Evolutionary conservation across 2,329 filamentous ascomycete genomes (phyloP), one percentile per base, ranked within the genome.

Genomic region (Cercospora canescens): DNA sequence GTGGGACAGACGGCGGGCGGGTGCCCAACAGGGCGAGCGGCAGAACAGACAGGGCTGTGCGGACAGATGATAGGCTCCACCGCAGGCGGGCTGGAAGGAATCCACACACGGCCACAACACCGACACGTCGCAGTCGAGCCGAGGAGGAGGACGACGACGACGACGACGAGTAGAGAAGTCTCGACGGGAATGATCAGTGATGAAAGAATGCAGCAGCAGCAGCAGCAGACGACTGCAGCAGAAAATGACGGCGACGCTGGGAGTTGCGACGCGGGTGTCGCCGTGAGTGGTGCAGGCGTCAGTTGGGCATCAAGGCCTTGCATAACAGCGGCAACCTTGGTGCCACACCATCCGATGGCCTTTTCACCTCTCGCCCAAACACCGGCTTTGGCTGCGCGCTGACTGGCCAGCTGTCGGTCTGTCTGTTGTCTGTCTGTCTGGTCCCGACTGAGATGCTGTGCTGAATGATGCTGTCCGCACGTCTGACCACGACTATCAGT

Each of bases 281-380:
- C 18, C 39, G 39, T 54, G 41, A 59, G 57, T 64, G 61, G 64
- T 48, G 37, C 50, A 37, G 55, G 55, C 59, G 26, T 37, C 12
- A 41, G 55, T 66, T 66, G 64, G 64, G 64, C 64, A 63, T 32
- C 64, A 66, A 63, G 30, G 60, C 62, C 45, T 48, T 60, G 45
- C 60, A 52, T 48, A 28, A 35, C 55, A 63, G 26, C 61, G 56
- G 55, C 54, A 58, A 65, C 63, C 63, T 62, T 65, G 63, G 37
- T 65, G 63, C 63, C 63, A 65, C 63, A 65, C 63, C 24, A 52
- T 39, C 18, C 34, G 58, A n/a, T n/a, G n/a, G n/a, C n/a, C n/a
- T n/a, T n/a, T n/a, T n/a, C n/a, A n/a, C n/a, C n/a, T n/a, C 41
- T 58, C 63, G 63, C 58, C 63, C 63, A 58, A 65, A 65, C 59